Percentiles rank a stretch among this genome's conserved stretches.
Evolutionary conservation across 108 stramenopile genomes (phyloP).

Genomic region (Pinguiococcus pyrenoidosus): DNA sequence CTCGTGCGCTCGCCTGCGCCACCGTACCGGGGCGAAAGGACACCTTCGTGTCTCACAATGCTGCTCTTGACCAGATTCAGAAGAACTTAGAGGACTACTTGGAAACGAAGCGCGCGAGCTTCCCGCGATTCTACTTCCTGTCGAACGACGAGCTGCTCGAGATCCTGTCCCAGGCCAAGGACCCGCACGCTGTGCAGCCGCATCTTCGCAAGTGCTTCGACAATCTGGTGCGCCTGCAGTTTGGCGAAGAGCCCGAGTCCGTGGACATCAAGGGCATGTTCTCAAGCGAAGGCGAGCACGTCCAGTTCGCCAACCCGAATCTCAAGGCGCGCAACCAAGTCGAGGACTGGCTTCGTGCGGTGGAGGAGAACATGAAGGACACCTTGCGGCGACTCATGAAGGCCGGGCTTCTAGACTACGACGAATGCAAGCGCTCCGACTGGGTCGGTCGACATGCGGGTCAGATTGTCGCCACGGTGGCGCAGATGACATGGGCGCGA

Average conservation of each 20-base stretch:
- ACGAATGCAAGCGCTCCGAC: conserved; percentile 19
- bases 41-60: conserved; percentile 38
- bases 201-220: conserved; percentile 57
- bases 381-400: conserved; percentile 40
- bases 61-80: conserved; percentile 48
- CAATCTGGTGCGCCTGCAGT: conserved; percentile 43
- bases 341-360: conserved; percentile 45
- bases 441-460: conserved; percentile 44
- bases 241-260: conserved; percentile 34
- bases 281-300: conserved; percentile 40
- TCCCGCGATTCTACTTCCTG: conserved; percentile 56
- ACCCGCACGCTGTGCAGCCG: conserved; percentile 55
- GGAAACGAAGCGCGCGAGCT: conserved; percentile 52
- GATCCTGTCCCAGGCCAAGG: conserved; percentile 50
- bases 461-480: conserved; percentile 47
- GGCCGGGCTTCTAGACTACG: conserved; percentile 42
- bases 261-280: conserved; percentile 48
- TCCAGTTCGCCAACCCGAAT: conserved; percentile 43
- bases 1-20: conserved; percentile 7
- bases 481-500: conserved; percentile 47
- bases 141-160: conserved; percentile 54
- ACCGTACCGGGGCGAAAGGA: conserved; percentile 35
- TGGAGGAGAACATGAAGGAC: conserved; percentile 36
- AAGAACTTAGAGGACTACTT: conserved; percentile 55
- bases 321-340: conserved; percentile 47